These are phyloP conservation scores for Inga oerstediana DNA, from an alignment of 306 rosid species.

Conservation along the genomic window DNA sequence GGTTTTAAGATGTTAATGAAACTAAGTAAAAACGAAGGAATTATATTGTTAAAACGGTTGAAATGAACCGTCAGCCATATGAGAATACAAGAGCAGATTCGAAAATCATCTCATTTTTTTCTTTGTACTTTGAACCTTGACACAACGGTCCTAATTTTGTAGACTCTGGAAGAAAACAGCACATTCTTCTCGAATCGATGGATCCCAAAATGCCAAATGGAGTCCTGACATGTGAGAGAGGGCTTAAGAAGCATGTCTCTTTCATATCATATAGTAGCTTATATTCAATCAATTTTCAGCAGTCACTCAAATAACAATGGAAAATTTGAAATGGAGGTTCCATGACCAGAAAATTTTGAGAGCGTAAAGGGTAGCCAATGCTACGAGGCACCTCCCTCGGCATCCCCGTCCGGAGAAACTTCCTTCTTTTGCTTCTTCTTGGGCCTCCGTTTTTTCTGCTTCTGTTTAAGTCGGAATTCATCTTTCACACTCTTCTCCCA, in stretches of 20 bases:
- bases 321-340: slow-evolving; percentile 5
- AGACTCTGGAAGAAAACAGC: not conserved
- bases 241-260: not conserved
- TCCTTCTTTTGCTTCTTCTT: slow-evolving; percentile 61
- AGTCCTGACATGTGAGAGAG: not conserved
- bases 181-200: not conserved
- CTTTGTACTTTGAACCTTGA: not conserved
- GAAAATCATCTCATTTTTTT: not conserved
- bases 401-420: slow-evolving; percentile 31
- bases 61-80: not conserved
- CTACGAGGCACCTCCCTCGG: slow-evolving; percentile 34
- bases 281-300: slow-evolving; percentile 28
- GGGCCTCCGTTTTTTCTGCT: slow-evolving; percentile 71
- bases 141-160: not conserved
- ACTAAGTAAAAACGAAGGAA: not conserved
- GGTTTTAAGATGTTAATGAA: not conserved
- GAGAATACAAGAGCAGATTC: not conserved
- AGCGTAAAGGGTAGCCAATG: not conserved
- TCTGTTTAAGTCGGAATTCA: slow-evolving; percentile 56
- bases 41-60: not conserved
- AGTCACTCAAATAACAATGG: slow-evolving; percentile 5
- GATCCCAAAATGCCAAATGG: too few relatives aligned
- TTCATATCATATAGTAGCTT: not conserved
- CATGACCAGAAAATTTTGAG: not conserved
- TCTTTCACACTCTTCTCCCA: slow-evolving; percentile 83